These are phyloP conservation scores for Yarrowia sp. DNA, from an alignment of 805 yeast genomes.

Conservation along the genomic window DNA sequence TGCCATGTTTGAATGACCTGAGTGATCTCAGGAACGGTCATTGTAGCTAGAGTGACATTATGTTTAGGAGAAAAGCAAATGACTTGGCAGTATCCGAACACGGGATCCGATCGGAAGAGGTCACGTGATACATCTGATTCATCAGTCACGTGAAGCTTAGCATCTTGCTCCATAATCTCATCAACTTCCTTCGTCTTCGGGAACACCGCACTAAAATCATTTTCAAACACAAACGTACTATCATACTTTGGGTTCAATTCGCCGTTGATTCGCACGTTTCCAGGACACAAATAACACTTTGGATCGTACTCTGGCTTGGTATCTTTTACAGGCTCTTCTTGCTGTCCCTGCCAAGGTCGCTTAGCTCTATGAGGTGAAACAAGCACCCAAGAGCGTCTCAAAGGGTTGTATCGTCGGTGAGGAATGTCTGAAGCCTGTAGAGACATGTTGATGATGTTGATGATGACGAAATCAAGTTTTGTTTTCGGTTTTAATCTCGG, in stretches of 20 bases:
- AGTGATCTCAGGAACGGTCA: conserved; percentile 47
- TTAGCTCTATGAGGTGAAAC: conserved; percentile 76
- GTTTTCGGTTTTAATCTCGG: no score
- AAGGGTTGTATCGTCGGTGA: conserved; percentile 68
- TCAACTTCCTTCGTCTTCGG: conserved; percentile 29
- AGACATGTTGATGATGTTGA: neutral
- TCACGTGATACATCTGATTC: conserved; percentile 31
- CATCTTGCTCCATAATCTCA: conserved; percentile 20
- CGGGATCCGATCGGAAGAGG: conserved; percentile 56
- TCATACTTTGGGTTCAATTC: conserved; percentile 56
- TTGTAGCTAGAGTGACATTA: conserved; percentile 61
- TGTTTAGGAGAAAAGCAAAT: conserved; percentile 73
- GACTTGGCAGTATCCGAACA: conserved; percentile 66
- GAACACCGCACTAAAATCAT: conserved; percentile 71
- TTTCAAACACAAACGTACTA: conserved; percentile 58
- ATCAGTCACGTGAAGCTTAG: no score
- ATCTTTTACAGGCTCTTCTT: conserved; percentile 49
- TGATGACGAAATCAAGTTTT: no score
- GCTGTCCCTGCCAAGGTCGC: conserved; percentile 79
- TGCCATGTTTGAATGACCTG: conserved; percentile 63
- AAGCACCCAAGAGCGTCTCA: conserved; percentile 64
- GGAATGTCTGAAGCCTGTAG: conserved; percentile 48
- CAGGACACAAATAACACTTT: conserved; percentile 70
- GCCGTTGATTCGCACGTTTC: conserved; percentile 64
- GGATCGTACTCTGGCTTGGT: conserved; percentile 57